These are phyloP conservation scores for Myriosclerotinia scirpicola DNA, from an alignment of 2,329 filamentous ascomycete genomes.

Conservation along the genomic window DNA sequence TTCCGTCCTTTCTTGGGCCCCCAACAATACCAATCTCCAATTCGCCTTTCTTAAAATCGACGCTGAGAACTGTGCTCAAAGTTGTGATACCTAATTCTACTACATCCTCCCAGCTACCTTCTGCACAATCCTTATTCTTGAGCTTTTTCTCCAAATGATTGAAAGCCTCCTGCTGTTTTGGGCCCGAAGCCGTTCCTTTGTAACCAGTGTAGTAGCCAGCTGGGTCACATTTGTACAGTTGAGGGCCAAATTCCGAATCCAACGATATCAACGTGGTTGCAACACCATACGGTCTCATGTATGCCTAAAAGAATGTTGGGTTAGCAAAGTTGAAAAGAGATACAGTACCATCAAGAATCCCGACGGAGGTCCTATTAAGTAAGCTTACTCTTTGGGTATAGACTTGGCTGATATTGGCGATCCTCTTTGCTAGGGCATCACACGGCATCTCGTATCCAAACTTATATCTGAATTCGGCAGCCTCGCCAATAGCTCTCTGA, in stretches of 20 bases:
- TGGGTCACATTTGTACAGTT: slow-evolving; percentile 97
- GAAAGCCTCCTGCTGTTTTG: slow-evolving; percentile 97
- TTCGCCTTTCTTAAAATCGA: slow-evolving; percentile 99
- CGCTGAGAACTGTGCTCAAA: slow-evolving; percentile 92
- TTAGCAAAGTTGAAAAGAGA: slow-evolving; percentile 22
- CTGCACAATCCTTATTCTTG: slow-evolving; percentile 95
- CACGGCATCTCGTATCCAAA: slow-evolving; percentile 99
- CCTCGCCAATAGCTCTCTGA: slow-evolving; percentile 89
- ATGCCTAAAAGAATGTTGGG: slow-evolving; percentile 59
- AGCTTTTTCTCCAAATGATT: slow-evolving; percentile 99
- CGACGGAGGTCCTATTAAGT: slow-evolving; percentile 27
- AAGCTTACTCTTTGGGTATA: slow-evolving; percentile 87
- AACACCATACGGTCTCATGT: slow-evolving; percentile 97
- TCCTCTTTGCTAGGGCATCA: slow-evolving; percentile 90
- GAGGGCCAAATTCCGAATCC: slow-evolving; percentile 87
- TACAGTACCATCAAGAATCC: slow-evolving; percentile 39
- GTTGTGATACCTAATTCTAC: slow-evolving; percentile 96
- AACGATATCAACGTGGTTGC: slow-evolving; percentile 93
- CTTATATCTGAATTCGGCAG: slow-evolving; percentile 97
- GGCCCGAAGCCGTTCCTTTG: slow-evolving; percentile 95
- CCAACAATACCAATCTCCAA: slow-evolving; percentile 97
- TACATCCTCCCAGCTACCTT: slow-evolving; percentile 94
- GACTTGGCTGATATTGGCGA: slow-evolving; percentile 99
- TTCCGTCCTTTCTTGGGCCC: slow-evolving; percentile 76
- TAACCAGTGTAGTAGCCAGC: slow-evolving; percentile 98